Evolutionary conservation across 2,329 filamentous ascomycete genomes (phyloP), one percentile per base, ranked within the genome.

Genomic region (Tolypocladium paradoxum): DNA sequence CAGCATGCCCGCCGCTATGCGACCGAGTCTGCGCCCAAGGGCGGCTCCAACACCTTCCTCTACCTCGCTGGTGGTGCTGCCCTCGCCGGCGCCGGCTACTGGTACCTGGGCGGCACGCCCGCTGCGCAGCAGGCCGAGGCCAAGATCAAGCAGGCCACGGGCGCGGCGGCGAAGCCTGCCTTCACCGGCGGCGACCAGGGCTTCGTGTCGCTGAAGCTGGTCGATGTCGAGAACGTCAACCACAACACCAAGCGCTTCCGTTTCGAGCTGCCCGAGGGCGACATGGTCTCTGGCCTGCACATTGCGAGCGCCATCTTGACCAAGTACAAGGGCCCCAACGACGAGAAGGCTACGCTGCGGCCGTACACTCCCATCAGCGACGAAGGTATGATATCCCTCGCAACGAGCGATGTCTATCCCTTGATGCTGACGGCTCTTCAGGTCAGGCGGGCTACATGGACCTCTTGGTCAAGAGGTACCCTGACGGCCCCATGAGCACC

Each of bases 211-310:
- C 79, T 97, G 61, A 84, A 87, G 73, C 78, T 97, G 53, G 82
- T 89, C 53, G 83, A 85, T 53, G 80, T 90, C 49, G 87, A 95
- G 73, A 73, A 77, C 47, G 73, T 96, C 74, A 96, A 90, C 77
- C 87, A 91, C 79, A 97, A 97, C 78, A 95, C 90, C 63, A 97
- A 97, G 83, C 85, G 82, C 63, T 78, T 97, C 68, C 84, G 88
- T 62, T 97, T 99, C 73, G 83, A 85, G 64, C 83, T 97, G 45
- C 88, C 89, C 18, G 88, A 95, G 68, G 77, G 82, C 57, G 87
- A 96, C 68, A 82, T 86, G 72, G 85, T 95, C 51, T 92, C 88
- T 54, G 93, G 93, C 46, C 75, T 99, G 55, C 73, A 80, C 36
- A 76, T 96, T 58, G 84, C 92, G 54, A 96, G 89, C 79, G 91